phyloP scores from a whole-genome alignment of 768 basidiomycete species.

The Mycena crocata region DNA sequence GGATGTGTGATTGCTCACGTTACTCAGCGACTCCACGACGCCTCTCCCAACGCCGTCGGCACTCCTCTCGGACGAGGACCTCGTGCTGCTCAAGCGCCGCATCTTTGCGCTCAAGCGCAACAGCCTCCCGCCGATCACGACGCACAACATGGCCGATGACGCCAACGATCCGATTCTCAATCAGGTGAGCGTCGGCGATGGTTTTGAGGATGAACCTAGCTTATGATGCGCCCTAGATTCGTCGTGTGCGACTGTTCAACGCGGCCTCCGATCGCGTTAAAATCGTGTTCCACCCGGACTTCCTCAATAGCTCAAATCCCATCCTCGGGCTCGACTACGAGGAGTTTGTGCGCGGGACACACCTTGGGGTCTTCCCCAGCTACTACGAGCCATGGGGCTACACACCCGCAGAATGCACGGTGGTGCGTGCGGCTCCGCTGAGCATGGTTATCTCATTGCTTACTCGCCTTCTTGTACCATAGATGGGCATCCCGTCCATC shows the following conservation, averaged over 20 bases:
- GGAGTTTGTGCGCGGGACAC: constrained; percentile 98
- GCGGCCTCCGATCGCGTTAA: constrained; percentile 90
- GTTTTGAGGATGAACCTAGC: neutral
- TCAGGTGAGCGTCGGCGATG: constrained; percentile 54
- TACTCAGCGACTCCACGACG: constrained; percentile 51
- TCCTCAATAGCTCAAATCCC: constrained; percentile 97
- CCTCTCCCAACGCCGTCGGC: constrained; percentile 81
- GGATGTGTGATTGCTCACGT: neutral
- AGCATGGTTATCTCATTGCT: constrained; percentile 17
- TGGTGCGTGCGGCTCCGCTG: constrained; percentile 62
- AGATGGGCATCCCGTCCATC: constrained; percentile 98
- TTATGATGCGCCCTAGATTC: constrained; percentile 54
- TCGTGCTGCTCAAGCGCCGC: constrained; percentile 92
- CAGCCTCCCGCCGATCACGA: constrained; percentile 94
- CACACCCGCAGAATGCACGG: constrained; percentile 99
- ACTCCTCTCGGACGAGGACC: constrained; percentile 91
- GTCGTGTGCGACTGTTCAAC: constrained; percentile 95
- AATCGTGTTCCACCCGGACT: constrained; percentile 97
- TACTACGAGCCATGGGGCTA: constrained; percentile 99
- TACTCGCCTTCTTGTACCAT: too few species aligned
- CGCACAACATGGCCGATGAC: constrained; percentile 99
- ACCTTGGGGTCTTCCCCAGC: constrained; percentile 97
- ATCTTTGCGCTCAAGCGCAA: constrained; percentile 97
- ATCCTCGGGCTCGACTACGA: constrained; percentile 98
- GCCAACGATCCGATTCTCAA: constrained; percentile 91